Conservation (phyloP, 2,329 filamentous ascomycete species). For the Neurospora sp. region DNA sequence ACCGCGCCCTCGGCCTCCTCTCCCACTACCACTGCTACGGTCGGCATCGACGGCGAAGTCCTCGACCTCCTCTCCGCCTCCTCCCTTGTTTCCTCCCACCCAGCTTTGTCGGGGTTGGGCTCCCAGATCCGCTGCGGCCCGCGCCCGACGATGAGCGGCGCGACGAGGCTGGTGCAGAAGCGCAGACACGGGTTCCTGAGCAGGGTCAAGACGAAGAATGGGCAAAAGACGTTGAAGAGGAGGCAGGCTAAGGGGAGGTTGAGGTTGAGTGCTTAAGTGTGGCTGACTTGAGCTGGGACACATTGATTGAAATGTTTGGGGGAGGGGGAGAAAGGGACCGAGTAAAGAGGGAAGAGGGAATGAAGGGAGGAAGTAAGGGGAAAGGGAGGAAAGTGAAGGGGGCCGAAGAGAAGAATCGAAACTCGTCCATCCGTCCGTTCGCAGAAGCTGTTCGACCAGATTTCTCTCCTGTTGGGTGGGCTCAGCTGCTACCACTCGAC, state of each 20-base stretch:
- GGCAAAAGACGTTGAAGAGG: constrained; percentile 42
- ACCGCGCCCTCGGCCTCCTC: constrained; percentile 25
- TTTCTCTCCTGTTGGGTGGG: neutral
- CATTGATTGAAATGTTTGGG: neutral
- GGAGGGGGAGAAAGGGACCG: neutral
- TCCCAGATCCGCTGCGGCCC: constrained; percentile 49
- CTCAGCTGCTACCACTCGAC: neutral
- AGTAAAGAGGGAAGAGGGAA: neutral
- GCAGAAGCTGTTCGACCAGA: neutral
- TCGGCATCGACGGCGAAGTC: constrained; percentile 19
- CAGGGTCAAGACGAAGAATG: constrained; percentile 39
- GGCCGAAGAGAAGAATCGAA: neutral
- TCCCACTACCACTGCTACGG: constrained; percentile 19
- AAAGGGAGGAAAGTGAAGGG: neutral
- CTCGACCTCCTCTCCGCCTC: constrained; percentile 36
- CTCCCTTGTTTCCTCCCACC: constrained; percentile 37
- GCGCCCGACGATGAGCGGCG: constrained; percentile 45
- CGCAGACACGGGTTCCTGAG: constrained; percentile 48
- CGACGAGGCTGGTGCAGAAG: constrained; percentile 48
- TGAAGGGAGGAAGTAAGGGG: neutral
- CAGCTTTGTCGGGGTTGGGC: constrained; percentile 34
- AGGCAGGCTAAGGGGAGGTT: constrained; percentile 43
- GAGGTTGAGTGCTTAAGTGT: constrained; percentile 26
- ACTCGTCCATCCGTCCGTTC: neutral
- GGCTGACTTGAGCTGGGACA: neutral